phyloP scores from a whole-genome alignment of 805 yeast genomes.

The Candida montana region DNA sequence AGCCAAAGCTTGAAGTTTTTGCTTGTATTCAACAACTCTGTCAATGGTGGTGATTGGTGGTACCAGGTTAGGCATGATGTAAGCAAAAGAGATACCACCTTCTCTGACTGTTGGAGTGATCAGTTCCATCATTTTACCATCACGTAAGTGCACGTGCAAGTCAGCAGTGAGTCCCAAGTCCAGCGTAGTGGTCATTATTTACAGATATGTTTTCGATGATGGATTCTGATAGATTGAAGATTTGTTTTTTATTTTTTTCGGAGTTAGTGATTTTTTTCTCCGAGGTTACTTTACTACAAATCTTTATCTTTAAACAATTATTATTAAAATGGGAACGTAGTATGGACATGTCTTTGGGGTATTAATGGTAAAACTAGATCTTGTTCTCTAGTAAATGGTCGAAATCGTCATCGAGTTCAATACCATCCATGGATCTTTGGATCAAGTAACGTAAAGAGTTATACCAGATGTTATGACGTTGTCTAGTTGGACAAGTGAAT shows the following conservation, averaged over 20 bases:
- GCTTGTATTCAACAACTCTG: constrained; percentile 65
- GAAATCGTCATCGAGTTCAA: constrained; percentile 36
- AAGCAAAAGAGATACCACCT: constrained; percentile 90
- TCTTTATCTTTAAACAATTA: too few species aligned
- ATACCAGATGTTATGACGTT: constrained; percentile 88
- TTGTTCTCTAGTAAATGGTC: constrained; percentile 5
- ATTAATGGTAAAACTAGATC: not conserved
- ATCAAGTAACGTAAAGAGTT: constrained; percentile 74
- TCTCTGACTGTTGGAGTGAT: constrained; percentile 84
- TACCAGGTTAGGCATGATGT: constrained; percentile 91
- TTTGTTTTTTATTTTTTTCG: too few species aligned
- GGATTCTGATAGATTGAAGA: too few species aligned
- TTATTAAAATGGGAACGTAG: too few species aligned
- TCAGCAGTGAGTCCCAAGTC: constrained; percentile 76
- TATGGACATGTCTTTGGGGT: too few species aligned
- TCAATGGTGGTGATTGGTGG: constrained; percentile 86
- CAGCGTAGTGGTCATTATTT: constrained; percentile 6
- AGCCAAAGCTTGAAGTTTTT: constrained; percentile 54
- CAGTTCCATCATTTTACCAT: constrained; percentile 87
- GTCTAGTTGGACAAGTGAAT: constrained; percentile 82
- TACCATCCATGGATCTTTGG: constrained; percentile 57
- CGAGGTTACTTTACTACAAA: too few species aligned
- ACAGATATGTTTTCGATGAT: not conserved
- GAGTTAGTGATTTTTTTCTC: too few species aligned
- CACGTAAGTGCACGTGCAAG: constrained; percentile 94